Evolutionary conservation across 2,329 filamentous ascomycete species (phyloP), one percentile per base, ranked within the genome.

Genomic region (Aureobasidium sp.): DNA sequence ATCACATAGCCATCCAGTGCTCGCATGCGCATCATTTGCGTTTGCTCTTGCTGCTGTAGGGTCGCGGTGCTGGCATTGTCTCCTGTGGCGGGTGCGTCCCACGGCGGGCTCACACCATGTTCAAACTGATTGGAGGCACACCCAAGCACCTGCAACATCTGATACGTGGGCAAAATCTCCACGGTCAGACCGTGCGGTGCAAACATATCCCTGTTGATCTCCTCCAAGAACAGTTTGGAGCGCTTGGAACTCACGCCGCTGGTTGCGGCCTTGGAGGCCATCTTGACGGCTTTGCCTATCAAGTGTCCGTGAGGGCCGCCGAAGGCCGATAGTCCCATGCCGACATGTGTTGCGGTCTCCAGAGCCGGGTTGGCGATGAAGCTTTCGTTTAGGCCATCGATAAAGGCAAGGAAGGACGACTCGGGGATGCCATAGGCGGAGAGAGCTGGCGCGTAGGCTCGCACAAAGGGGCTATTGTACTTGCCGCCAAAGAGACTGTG

Each of bases 401-500:
- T 11, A 9, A 52, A 37, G 48, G 48, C 25, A 3, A 52, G 17
- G 29, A 52, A 52, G 9, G 48, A 52, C 9, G 29, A 17, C 14
- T 52, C 48, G 6, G 48, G 48, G 7, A 52, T 52, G 6, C 48
- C 48, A 20, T 52, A 52, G 34, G 48, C 29, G n/a, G n/a, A 20
- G 2, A 52, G 29, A 34, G 48, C 15, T 22, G 48, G 48, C 11
- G 48, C 7, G 48, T 52, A 52, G 25, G 48, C 48, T 25, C 48
- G 29, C n/a, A 37, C n/a, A n/a, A 52, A 52, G 2, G 48, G 48
- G 22, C 48, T 52, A 8, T 52, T 52, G 29, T 52, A 52, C 29
- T 52, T 52, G 34, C 48, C 48, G 48, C 48, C 48, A n/a, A 52
- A 52, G 9, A 52, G 48, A 34, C 48, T 36, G n/a, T 52, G 48